Evolutionary conservation across 768 basidiomycete genomes (phyloP), one percentile per base, ranked within the genome.

Genomic region (Tulasnella sp.): DNA sequence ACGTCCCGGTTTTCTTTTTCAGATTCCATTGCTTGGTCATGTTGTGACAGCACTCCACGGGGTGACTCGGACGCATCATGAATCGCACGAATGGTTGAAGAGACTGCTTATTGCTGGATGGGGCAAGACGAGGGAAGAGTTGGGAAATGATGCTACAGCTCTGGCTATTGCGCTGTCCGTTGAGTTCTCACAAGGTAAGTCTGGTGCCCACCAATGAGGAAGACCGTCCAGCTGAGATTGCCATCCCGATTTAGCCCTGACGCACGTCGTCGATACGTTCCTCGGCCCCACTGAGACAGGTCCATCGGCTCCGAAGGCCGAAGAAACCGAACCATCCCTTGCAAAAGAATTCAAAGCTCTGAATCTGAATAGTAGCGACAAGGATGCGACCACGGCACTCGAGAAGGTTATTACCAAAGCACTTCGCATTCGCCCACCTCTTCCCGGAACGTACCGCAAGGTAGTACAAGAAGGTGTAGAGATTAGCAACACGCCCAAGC

Each of bases 21-120:
- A 93, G 84, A 91, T 93, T 86, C 94, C 93, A 93, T 94, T 95
- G 86, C 93, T 93, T 80, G 94, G 85, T 13, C 81, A 91, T 37
- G 82, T 90, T 20, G 87, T 83, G 20, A 85, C 87, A 1, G 81
- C 93, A 85, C 91, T 90, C 48, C 94, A 83, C 81, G 90, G 92
- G 75, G 93, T 90, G 69, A 90, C 89, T 83, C 94, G 93, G 81
- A 91, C 86, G 82, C 93, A 93, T 90, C 9, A 39, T 9, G 32
- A 37, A 37, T 11, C 74, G 26, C 9, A 46, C 13, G 5, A 35
- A 89, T 92, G 81, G 87, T 87, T 80, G 88, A 86, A 79, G 82
- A 81, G 32, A 86, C 71, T 79, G 72, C 61, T 88, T 15, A 85
- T 94, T 40, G 85, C 87, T 42, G 88, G 86, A 29, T 83, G 90